These are phyloP conservation scores for Moesziomyces sp. DNA, from an alignment of 1,284 basidiomycete genomes.

Conservation along the genomic window DNA sequence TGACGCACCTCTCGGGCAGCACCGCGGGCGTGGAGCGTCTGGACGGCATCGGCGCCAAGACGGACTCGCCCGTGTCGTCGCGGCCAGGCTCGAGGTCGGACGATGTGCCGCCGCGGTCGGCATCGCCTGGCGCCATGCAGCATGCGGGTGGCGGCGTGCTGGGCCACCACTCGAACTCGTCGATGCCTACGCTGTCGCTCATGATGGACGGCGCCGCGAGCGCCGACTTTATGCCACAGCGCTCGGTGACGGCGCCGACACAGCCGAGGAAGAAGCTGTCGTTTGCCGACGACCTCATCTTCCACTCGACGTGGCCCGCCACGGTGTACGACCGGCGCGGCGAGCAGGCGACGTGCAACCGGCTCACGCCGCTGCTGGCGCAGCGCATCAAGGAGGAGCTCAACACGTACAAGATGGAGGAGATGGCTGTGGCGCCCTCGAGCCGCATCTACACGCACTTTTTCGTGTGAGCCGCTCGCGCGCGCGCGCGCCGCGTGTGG, in stretches of 20 bases:
- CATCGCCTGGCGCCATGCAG: constrained; percentile 39
- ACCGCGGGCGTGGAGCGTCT: constrained; percentile 56
- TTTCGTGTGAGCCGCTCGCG: constrained; percentile 44
- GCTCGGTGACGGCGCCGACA: constrained; percentile 69
- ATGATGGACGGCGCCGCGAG: constrained; percentile 71
- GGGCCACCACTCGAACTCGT: constrained; percentile 69
- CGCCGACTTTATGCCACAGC: constrained; percentile 68
- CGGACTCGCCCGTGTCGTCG: constrained; percentile 44
- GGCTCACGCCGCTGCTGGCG: constrained; percentile 90
- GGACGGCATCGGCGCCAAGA: constrained; percentile 55
- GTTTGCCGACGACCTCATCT: constrained; percentile 90
- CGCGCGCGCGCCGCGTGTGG: no score
- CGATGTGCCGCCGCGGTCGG: constrained; percentile 29
- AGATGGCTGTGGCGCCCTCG: constrained; percentile 87
- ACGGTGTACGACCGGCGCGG: constrained; percentile 91
- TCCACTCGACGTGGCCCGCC: constrained; percentile 93
- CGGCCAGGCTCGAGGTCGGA: constrained; percentile 37
- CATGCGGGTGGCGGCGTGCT: constrained; percentile 39
- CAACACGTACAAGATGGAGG: constrained; percentile 95
- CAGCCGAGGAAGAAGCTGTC: constrained; percentile 77
- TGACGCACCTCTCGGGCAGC: constrained; percentile 59
- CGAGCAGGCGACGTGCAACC: constrained; percentile 96
- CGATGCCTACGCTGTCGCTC: constrained; percentile 85
- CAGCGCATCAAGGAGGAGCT: constrained; percentile 87
- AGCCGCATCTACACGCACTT: constrained; percentile 67